Evolutionary conservation across 805 yeast genomes (phyloP), one percentile per base, ranked within the genome.

Genomic region (Candida coquimbonensis): DNA sequence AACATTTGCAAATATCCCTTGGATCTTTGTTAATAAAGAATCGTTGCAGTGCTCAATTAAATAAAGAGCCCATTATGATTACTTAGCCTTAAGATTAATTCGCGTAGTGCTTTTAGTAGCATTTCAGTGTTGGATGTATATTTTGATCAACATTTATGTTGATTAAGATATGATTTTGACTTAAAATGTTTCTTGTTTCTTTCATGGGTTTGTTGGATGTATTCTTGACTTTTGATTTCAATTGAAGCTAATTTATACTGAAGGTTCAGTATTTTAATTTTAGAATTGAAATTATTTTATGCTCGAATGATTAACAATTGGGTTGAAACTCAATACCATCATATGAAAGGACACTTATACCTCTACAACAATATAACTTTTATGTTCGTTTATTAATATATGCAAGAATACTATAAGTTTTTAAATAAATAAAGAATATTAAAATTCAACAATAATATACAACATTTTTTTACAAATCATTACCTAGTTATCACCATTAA

Each of bases 1-100:
- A 9, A 4, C 36, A 21, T 19, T 24, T 32, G 14, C 21, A 9
- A 9, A 16, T 17, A 24, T 7, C 16, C 35, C n/a, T 6, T 35
- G 24, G 11, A 25, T 13, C 13, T 21, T 21, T 21, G 16, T 32
- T 41, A 29, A 45, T 34, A 29, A 37, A 38, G 50, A 44, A 47
- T 47, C 50, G 44, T 47, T 44, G 27, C 50, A 44, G 50, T 36
- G 50, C 50, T 47, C 50, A 47, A 41, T 16, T 25, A 17, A 44
- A 47, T 47, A 44, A 40, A 47, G 50, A 47, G 50, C 50, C 50
- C 50, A 47, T 36, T 41, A 47, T 47, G 50, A 47, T 47, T 47
- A 34, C 39, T 45, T 41, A 12, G 16, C 37, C n/a, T 24, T 39
- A 25, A 38, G 13, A 7, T 39, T 8, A 29, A 19, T 39, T 19